Evolutionary conservation across 176 grass and related monocot genomes (phyloP), one percentile per base, ranked within the genome.

Genomic region (Musa beccarii): DNA sequence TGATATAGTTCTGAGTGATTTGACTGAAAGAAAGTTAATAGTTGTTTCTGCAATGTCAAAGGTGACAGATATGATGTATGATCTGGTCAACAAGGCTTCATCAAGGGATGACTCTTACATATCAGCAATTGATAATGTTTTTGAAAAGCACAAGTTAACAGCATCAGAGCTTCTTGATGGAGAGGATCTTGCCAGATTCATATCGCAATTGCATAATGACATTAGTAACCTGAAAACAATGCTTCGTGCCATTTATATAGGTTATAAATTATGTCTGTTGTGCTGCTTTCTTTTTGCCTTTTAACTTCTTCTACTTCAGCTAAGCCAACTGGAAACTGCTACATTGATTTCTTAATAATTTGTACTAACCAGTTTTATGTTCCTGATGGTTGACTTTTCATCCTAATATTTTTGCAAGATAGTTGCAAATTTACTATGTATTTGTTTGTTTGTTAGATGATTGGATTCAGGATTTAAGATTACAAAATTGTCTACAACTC

Each of bases 1-100:
- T 68, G 83, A 94, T 78, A 89, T 99, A 83, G 74, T 91, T 63
- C 78, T 94, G 67, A 75, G 56, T 67, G 95, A 99, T 83, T 78
- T 86, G 66, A 94, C 95, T 19, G 86, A 94, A 79, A 89, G 86
- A 74, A 99, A 99, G 76, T 76, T 99, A 25, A 66, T 94, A 54
- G 86, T 99, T 74, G 95, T 99, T 73, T 99, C 95, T 56, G 95
- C 95, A 79, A 99, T 99, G 90, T 99, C 95, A 34, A 92, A 92
- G 79, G 95, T 99, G 63, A 99, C 95, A 7, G 90, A 99, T 81
- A 94, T 99, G 88, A 94, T 99, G 90, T 94, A 91, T 82, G 89
- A 76, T 77, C 88, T 99, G 69, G 88, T 99, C 59, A 80, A 87
- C 74, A 99, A 99, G 70, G 95, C 95, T 84, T 75, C 85, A 74